Conservation (phyloP, 2,329 filamentous ascomycete species). For the Alternaria conjuncta region DNA sequence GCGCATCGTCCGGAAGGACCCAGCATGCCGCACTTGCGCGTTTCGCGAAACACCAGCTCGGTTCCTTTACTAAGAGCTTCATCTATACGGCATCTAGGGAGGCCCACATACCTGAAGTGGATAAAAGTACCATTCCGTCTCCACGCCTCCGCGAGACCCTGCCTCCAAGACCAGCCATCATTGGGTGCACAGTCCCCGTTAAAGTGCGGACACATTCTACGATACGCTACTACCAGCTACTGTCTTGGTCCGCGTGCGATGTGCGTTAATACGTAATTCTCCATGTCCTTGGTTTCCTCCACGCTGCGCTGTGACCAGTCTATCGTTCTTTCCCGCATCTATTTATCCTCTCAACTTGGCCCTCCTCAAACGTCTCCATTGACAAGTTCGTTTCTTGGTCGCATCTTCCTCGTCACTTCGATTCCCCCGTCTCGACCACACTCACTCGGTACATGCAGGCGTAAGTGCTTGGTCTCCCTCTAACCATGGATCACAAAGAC, state of each 20-base stretch:
- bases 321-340: neutral
- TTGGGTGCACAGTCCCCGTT: slow-evolving; percentile 10
- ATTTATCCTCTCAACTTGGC: neutral
- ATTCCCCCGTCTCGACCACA: neutral
- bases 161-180: slow-evolving; percentile 8
- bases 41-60: neutral
- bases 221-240: slow-evolving; percentile 16
- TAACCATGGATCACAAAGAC: slow-evolving; percentile 25
- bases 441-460: slow-evolving; percentile 3
- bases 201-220: neutral
- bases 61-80: slow-evolving; percentile 12
- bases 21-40: neutral
- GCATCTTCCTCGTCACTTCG: neutral
- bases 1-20: neutral
- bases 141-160: slow-evolving; percentile 18
- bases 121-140: slow-evolving; percentile 20
- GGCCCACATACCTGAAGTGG: slow-evolving; percentile 25
- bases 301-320: slow-evolving; percentile 1
- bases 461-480: slow-evolving; percentile 16
- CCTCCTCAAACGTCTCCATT: neutral
- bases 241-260: slow-evolving; percentile 2
- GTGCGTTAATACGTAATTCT: slow-evolving; percentile 21
- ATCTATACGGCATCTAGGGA: slow-evolving; percentile 6
- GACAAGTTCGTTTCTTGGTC: neutral
- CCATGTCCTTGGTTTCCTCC: slow-evolving; percentile 7